Conservation (phyloP, 2,329 filamentous ascomycete species). For the Polytolypa hystricis region DNA sequence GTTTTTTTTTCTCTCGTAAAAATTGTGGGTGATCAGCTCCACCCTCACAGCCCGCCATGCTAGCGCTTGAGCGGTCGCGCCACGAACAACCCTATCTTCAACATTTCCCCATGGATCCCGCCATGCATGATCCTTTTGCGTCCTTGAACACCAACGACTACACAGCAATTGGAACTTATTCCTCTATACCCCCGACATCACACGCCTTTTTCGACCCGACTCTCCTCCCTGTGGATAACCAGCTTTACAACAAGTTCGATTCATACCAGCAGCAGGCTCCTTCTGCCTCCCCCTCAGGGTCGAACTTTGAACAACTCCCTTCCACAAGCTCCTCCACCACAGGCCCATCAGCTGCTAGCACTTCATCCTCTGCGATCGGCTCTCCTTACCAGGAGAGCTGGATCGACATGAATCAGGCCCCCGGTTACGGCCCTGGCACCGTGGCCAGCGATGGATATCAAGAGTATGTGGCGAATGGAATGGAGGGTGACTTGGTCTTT, state of each 20-base stretch:
- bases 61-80: slow-evolving; percentile 10
- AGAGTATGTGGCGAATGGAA: slow-evolving; percentile 35
- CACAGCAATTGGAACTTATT: slow-evolving; percentile 9
- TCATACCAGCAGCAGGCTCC: slow-evolving; percentile 12
- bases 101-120: slow-evolving; percentile 11
- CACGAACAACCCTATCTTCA: slow-evolving; percentile 12
- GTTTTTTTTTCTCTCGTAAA: too few relatives aligned
- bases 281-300: slow-evolving; percentile 23
- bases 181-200: slow-evolving; percentile 6
- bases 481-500: slow-evolving; percentile 34
- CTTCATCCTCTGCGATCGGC: slow-evolving; percentile 55
- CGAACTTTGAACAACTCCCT: slow-evolving; percentile 33
- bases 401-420: slow-evolving; percentile 40
- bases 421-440: slow-evolving; percentile 54
- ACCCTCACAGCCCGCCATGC: slow-evolving; percentile 9
- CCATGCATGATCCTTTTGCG: slow-evolving; percentile 6
- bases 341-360: slow-evolving; percentile 45
- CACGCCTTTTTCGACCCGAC: slow-evolving; percentile 10
- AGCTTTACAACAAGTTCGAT: slow-evolving; percentile 7
- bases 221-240: slow-evolving; percentile 4
- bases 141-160: slow-evolving; percentile 6
- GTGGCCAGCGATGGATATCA: slow-evolving; percentile 50
- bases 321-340: slow-evolving; percentile 53
- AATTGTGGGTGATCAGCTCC: too few relatives aligned
- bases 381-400: slow-evolving; percentile 56